phyloP scores from a whole-genome alignment of 208 protist species.

The Crithidia brevicula region DNA sequence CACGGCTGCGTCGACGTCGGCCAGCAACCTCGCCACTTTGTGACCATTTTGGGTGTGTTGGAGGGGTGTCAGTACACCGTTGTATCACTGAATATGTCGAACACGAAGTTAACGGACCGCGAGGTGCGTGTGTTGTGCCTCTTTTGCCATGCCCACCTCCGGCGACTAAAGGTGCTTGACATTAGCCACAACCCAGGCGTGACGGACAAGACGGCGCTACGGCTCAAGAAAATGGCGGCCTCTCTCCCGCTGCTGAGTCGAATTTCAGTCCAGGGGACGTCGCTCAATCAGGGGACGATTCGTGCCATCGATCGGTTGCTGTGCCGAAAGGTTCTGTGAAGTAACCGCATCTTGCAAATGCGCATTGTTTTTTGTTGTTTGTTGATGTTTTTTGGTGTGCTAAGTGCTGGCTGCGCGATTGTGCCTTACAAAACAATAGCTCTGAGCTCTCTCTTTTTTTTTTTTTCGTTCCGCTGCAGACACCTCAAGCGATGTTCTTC shows the following conservation, averaged over 20 bases:
- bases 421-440: too few species aligned
- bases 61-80: conserved; percentile 30
- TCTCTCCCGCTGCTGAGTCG: conserved; percentile 26
- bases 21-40: conserved; percentile 27
- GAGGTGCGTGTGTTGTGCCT: conserved; percentile 35
- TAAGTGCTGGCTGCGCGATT: too few species aligned
- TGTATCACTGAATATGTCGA: conserved; percentile 23
- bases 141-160: conserved; percentile 53
- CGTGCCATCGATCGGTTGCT: conserved; percentile 15
- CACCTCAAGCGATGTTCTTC: not conserved
- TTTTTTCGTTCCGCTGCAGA: not conserved
- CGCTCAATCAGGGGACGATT: conserved; percentile 10
- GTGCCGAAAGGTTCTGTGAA: conserved; percentile 15
- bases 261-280: conserved; percentile 20
- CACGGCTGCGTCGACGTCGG: conserved; percentile 22
- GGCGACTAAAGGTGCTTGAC: conserved; percentile 35
- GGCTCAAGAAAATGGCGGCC: conserved; percentile 27
- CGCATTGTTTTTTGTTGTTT: too few species aligned
- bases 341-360: too few species aligned
- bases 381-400: not conserved
- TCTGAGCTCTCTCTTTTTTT: not conserved
- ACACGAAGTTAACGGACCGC: conserved; percentile 23
- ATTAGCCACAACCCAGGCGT: conserved; percentile 32
- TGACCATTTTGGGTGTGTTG: conserved; percentile 34
- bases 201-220: conserved; percentile 22